phyloP scores from a whole-genome alignment of 805 yeast species.

The Saccharomycopsis javanensis region DNA sequence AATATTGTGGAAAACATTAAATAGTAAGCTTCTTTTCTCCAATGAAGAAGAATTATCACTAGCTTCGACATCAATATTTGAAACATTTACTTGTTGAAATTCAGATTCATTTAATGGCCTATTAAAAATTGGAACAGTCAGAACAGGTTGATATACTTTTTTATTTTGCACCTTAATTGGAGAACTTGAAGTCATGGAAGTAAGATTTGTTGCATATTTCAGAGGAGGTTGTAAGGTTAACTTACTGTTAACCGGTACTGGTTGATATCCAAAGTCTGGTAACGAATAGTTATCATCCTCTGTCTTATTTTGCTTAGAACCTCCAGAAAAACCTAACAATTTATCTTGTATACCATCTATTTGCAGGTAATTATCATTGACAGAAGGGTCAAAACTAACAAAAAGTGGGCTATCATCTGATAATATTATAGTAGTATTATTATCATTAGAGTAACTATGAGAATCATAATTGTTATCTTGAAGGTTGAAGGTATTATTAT shows the following conservation, averaged over 20 bases:
- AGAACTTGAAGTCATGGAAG: neutral
- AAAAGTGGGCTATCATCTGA: neutral
- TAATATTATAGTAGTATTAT: neutral
- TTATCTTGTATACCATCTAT: neutral
- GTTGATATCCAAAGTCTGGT: neutral
- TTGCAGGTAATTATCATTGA: neutral
- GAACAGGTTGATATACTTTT: neutral
- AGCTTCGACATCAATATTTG: neutral
- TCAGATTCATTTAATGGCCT: neutral
- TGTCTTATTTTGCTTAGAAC: neutral
- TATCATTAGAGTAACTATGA: too few relatives aligned
- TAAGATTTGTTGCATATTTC: neutral
- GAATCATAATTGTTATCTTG: neutral
- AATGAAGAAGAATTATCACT: neutral
- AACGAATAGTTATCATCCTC: neutral
- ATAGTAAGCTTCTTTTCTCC: neutral
- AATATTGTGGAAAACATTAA: neutral
- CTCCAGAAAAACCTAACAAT: neutral
- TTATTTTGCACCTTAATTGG: neutral
- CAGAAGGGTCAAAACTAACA: neutral
- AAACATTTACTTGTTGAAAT: neutral
- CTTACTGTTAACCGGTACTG: neutral
- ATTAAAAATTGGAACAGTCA: neutral
- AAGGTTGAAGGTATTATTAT: neutral
- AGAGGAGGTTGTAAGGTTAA: neutral